Percentiles rank a stretch among this genome's conserved stretches.
These are phyloP conservation scores for Ashbya aceris DNA, from an alignment of 1,139 yeast genomes.

Conservation along the genomic window DNA sequence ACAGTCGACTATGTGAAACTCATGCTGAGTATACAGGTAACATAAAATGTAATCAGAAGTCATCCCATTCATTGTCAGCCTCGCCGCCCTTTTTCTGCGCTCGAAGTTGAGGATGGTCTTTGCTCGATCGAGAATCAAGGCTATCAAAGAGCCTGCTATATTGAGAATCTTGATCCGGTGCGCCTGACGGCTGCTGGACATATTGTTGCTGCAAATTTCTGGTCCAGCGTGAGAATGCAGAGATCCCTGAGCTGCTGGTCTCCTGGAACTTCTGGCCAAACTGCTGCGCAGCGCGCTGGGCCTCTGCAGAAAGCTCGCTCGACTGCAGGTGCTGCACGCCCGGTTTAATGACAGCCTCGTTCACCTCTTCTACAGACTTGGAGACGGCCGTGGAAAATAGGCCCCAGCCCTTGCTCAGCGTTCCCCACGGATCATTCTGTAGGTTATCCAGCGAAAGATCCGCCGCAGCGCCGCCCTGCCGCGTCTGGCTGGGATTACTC, in stretches of 20 bases:
- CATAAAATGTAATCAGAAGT: slow-evolving; percentile 14
- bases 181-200: slow-evolving; percentile 10
- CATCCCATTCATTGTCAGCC: slow-evolving; percentile 27
- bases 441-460: slow-evolving; percentile 64
- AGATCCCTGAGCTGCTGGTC: slow-evolving; percentile 64
- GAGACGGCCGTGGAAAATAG: slow-evolving; percentile 75
- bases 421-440: slow-evolving; percentile 81
- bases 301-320: slow-evolving; percentile 70
- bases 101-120: no score
- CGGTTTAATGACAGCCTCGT: slow-evolving; percentile 83
- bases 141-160: slow-evolving; percentile 41
- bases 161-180: slow-evolving; percentile 28
- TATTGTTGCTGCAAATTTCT: slow-evolving; percentile 33
- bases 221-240: slow-evolving; percentile 58
- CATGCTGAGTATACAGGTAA: no score
- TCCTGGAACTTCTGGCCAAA: slow-evolving; percentile 92
- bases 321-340: slow-evolving; percentile 73
- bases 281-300: slow-evolving; percentile 86
- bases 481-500: slow-evolving; percentile 5
- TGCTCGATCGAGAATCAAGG: neutral
- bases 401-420: slow-evolving; percentile 90
- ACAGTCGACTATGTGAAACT: no score
- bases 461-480: slow-evolving; percentile 22
- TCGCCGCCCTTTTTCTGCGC: slow-evolving; percentile 7
- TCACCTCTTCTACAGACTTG: slow-evolving; percentile 77